A percentile compares a stretch with the other conserved stretches of the same genome.
phyloP scores from a whole-genome alignment of 495 filamentous ascomycete genomes.

The Penicillium canescens region DNA sequence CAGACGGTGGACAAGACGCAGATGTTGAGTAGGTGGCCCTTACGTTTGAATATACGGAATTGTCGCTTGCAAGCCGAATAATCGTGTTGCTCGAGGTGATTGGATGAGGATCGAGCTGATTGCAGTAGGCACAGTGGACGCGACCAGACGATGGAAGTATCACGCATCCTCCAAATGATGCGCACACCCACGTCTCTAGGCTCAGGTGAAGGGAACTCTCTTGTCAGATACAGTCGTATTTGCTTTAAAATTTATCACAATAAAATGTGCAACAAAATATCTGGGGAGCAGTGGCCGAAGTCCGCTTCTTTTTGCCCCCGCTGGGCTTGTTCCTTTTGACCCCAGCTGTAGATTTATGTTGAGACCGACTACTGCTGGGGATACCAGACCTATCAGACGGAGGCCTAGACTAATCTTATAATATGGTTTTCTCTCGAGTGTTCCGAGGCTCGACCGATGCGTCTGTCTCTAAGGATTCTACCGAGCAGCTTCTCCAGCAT shows the following conservation, averaged over 20 bases:
- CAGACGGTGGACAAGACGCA: constrained; percentile 67
- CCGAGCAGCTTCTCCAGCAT: no score
- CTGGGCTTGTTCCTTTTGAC: neutral
- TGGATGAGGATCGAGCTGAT: constrained; percentile 11
- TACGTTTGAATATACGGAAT: constrained; percentile 74
- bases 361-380: no score
- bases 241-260: constrained; percentile 72
- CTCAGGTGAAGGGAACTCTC: constrained; percentile 75
- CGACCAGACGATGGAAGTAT: constrained; percentile 5
- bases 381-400: no score
- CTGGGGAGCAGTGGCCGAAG: constrained; percentile 1
- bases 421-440: no score
- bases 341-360: neutral
- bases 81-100: constrained; percentile 52
- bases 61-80: constrained; percentile 64
- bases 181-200: constrained; percentile 74
- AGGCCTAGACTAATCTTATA: no score
- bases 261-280: constrained; percentile 77
- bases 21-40: constrained; percentile 76
- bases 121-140: constrained; percentile 17
- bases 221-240: constrained; percentile 79
- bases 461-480: no score
- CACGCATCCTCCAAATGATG: constrained; percentile 50
- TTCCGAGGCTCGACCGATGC: no score
- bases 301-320: neutral